phyloP scores from a whole-genome alignment of 176 grass and related monocot genomes.

The Lolium rigidum region DNA sequence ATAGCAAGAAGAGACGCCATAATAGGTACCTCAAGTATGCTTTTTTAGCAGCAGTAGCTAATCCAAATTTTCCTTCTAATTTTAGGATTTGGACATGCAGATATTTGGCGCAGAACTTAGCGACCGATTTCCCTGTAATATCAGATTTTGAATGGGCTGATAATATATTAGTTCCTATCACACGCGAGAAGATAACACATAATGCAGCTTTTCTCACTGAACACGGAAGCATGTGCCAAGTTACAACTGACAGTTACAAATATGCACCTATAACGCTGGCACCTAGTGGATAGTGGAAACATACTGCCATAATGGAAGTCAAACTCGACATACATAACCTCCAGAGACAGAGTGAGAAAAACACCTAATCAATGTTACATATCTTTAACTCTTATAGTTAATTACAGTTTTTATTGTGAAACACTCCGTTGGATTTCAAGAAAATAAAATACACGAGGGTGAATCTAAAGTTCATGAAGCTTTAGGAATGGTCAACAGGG shows the following conservation, averaged over 20 bases:
- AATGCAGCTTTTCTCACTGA: background rate
- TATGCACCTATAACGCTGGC: background rate
- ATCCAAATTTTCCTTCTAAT: constrained; percentile 67
- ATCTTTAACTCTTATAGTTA: constrained; percentile 10
- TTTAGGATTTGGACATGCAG: constrained; percentile 75
- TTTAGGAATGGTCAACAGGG: background rate
- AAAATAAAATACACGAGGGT: background rate
- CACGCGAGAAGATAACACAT: constrained; percentile 16
- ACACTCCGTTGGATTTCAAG: background rate
- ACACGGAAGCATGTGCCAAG: background rate
- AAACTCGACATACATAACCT: constrained; percentile 17
- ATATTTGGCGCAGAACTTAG: constrained; percentile 93
- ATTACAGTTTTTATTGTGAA: background rate
- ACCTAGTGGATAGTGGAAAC: constrained; percentile 12
- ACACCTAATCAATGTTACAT: background rate
- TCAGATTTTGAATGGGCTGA: background rate
- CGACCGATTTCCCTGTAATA: constrained; percentile 84
- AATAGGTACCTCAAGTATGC: constrained; percentile 83
- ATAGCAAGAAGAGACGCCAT: background rate
- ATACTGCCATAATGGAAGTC: constrained; percentile 5
- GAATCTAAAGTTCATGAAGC: background rate
- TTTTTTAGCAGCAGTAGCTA: constrained; percentile 59
- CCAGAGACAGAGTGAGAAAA: background rate
- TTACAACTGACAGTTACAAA: background rate
- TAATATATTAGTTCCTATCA: background rate